Evolutionary conservation across 2,329 filamentous ascomycete species (phyloP).

Genomic region (Thermothelomyces thermophilus): DNA sequence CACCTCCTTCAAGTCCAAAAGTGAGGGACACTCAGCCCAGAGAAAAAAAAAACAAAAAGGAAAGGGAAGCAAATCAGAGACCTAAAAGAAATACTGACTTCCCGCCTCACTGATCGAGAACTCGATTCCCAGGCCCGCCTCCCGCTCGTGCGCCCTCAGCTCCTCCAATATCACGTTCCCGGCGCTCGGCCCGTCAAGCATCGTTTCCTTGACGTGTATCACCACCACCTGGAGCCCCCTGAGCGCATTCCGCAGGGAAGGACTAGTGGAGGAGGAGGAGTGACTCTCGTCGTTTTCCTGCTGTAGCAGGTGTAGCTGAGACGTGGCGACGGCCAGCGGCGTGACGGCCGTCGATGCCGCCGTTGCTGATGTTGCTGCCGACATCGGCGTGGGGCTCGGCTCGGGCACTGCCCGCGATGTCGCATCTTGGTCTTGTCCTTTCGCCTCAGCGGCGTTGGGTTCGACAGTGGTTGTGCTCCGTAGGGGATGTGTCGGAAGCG

Average conservation of each 20-base stretch:
- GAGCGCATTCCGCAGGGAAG: slow-evolving; percentile 34
- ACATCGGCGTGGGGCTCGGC: background rate
- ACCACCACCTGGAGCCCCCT: slow-evolving; percentile 73
- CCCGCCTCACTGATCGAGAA: slow-evolving; percentile 68
- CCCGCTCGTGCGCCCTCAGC: slow-evolving; percentile 58
- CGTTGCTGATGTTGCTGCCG: background rate
- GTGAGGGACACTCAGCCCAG: too few species aligned
- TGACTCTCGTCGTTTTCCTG: background rate
- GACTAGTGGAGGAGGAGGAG: slow-evolving; percentile 1
- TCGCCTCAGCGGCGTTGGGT: background rate
- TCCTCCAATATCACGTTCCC: slow-evolving; percentile 64
- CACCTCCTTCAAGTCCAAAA: too few species aligned
- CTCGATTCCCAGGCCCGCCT: slow-evolving; percentile 65
- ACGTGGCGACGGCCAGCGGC: background rate
- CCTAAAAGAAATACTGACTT: slow-evolving; percentile 50
- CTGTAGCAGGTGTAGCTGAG: background rate
- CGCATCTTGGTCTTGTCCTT: background rate
- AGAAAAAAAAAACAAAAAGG: too few species aligned
- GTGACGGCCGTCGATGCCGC: background rate
- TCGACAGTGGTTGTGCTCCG: background rate
- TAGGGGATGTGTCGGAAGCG: slow-evolving; percentile 1
- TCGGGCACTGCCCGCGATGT: too few species aligned
- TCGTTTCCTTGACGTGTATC: slow-evolving; percentile 87
- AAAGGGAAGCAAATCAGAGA: background rate
- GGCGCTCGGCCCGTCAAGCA: slow-evolving; percentile 62